phyloP scores from a whole-genome alignment of 1,139 yeast genomes.

The Scheffersomyces parashehatae region DNA sequence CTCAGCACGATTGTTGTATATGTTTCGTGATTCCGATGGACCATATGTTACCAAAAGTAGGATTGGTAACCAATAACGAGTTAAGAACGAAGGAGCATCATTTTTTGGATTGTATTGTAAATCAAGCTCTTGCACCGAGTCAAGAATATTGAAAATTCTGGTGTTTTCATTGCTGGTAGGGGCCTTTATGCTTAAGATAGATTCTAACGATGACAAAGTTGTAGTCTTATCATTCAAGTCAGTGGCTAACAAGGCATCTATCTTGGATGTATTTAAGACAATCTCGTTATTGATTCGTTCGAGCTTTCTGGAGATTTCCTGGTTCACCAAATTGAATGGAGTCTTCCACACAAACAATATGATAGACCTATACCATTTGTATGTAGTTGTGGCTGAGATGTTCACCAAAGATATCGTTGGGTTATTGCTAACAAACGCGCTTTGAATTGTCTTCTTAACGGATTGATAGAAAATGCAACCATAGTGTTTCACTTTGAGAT shows the following conservation, averaged over 20 bases:
- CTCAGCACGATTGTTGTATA: conserved; percentile 51
- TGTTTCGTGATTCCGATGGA: conserved; percentile 45
- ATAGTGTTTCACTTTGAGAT: conserved; percentile 10
- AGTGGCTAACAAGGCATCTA: conserved; percentile 23
- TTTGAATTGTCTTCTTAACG: conserved; percentile 1
- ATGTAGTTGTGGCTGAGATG: conserved; percentile 3
- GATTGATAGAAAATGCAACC: conserved; percentile 1
- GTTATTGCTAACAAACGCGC: conserved; percentile 5
- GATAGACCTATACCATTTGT: conserved; percentile 5
- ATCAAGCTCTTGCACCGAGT: conserved; percentile 10
- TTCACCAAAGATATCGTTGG: conserved; percentile 8
- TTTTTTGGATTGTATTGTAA: conserved; percentile 10
- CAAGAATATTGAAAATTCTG: conserved; percentile 11
- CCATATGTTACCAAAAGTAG: conserved; percentile 45
- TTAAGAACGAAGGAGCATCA: conserved; percentile 48
- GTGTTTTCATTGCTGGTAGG: conserved; percentile 8
- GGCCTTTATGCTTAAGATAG: conserved; percentile 8
- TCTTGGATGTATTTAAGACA: conserved; percentile 16
- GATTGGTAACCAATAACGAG: conserved; percentile 70
- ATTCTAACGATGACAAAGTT: conserved; percentile 9
- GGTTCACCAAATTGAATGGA: conserved; percentile 20
- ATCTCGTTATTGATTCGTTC: conserved; percentile 20
- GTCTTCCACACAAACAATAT: conserved; percentile 15
- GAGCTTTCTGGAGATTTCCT: conserved; percentile 24
- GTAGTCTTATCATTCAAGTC: conserved; percentile 11